A percentile compares a stretch with the other conserved stretches of the same genome.
phyloP scores from a whole-genome alignment of 148 eudicot genomes.

The Vaccinium corymbosum region DNA sequence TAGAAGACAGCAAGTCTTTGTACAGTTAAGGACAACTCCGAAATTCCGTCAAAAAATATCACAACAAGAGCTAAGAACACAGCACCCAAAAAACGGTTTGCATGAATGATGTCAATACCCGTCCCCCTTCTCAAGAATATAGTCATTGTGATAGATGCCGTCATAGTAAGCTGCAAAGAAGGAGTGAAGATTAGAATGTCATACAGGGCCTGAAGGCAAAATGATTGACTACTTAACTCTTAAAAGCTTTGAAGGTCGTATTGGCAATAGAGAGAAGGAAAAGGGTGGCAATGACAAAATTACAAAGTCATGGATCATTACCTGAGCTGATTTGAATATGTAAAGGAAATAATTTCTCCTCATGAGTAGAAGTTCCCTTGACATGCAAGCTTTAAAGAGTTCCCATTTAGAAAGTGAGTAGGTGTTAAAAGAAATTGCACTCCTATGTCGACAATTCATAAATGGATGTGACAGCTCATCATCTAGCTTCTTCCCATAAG shows the following conservation, averaged over 20 bases:
- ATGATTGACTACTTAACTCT: not conserved
- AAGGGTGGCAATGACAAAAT: not conserved
- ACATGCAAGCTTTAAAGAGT: slow-evolving; percentile 66
- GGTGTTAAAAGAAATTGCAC: slow-evolving; percentile 36
- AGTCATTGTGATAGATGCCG: slow-evolving; percentile 58
- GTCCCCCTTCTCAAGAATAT: slow-evolving; percentile 56
- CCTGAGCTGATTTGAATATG: slow-evolving; percentile 67
- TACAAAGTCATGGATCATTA: slow-evolving; percentile 11
- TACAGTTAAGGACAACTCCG: slow-evolving; percentile 69
- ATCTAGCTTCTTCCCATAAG: slow-evolving; percentile 37
- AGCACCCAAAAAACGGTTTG: slow-evolving; percentile 60
- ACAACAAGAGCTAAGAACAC: slow-evolving; percentile 54
- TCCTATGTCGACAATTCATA: slow-evolving; percentile 36
- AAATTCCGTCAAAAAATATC: slow-evolving; percentile 61
- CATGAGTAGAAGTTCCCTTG: slow-evolving; percentile 75
- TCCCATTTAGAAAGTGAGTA: slow-evolving; percentile 61
- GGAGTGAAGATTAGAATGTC: not conserved
- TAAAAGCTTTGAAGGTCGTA: not conserved
- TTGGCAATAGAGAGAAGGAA: not conserved
- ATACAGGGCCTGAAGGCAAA: not conserved
- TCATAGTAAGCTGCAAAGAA: slow-evolving; percentile 50
- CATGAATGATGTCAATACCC: slow-evolving; percentile 48
- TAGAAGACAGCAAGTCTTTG: slow-evolving; percentile 68
- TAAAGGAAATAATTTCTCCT: slow-evolving; percentile 67
- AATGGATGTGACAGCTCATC: slow-evolving; percentile 45